Base-by-base conservation (phyloP, 108 stramenopile genomes). In the Cyclotella kingstonii region DNA sequence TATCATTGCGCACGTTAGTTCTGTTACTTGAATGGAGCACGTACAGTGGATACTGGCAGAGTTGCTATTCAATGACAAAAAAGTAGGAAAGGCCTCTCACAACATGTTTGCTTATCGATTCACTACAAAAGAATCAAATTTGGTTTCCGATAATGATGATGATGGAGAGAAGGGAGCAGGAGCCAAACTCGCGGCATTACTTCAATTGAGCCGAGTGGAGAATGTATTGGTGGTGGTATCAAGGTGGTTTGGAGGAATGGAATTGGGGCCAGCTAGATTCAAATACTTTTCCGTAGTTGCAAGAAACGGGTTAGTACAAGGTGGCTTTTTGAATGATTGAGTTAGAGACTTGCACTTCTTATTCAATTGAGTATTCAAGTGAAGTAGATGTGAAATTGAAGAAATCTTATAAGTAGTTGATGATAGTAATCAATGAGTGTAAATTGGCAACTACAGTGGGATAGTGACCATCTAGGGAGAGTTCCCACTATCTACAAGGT, bases 91-190 rank as follows among this genome's bases (percentile, higher is more conserved):
- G 21, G 93, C 90, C 1, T 64, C 82, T 8, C 93, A 95, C 68
- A 95, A 95, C 50, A 95, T 95, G 84, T 76, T 84, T 54, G 93
- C 93, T 1, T 95, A 86, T 70, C 69, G 87, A 33, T 88, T 91
- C 52, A 61, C 69, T 25, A 46, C 52, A 18, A 41, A 29, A 11
- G 55, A 59, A 4, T 29, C 33, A 19, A 34, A 25, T 5, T 61
- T 60, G 34, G 54, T 48, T 33, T 55, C 61, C 31, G 95, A 96
- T 61, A 90, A 93, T 59, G 96, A 97, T 68, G 94, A 95, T 54
- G 94, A 97, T 62, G 96, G 96, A 7, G 96, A 97, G 75, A 75
- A 81, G 40, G 95, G 82, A 1, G 80, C 94, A 0, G 97, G 95
- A 1, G 57, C 63, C 29, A 84, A 86, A 45, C 65, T 97, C 26